Evolutionary conservation across 1,284 basidiomycete genomes (phyloP).

Genomic region (Cronartium ribicola): DNA sequence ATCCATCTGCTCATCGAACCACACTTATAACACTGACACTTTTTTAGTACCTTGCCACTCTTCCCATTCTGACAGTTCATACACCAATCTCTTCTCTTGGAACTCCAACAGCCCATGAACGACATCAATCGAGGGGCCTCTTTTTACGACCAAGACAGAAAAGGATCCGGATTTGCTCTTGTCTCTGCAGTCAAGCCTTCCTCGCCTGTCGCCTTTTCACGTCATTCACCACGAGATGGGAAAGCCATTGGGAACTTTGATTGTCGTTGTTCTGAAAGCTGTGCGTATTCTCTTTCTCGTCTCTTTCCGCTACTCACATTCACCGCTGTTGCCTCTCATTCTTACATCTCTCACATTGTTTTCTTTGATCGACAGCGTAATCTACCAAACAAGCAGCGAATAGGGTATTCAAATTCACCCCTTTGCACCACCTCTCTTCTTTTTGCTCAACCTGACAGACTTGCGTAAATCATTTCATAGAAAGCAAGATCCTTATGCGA

Average conservation of each 20-base stretch:
- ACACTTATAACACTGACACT: too few relatives aligned
- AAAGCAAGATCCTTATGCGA: slow-evolving; percentile 95
- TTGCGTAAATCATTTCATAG: slow-evolving; percentile 50
- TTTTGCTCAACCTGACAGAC: not conserved
- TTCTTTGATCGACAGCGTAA: slow-evolving; percentile 62
- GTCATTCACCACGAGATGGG: not conserved
- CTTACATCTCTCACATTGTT: not conserved
- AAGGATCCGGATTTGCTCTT: too few relatives aligned
- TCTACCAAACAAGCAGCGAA: slow-evolving; percentile 85
- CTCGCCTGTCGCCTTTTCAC: not conserved
- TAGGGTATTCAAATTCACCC: slow-evolving; percentile 55
- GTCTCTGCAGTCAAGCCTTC: not conserved
- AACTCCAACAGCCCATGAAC: not conserved
- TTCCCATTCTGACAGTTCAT: too few relatives aligned
- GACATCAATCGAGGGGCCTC: too few relatives aligned
- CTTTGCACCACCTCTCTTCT: not conserved
- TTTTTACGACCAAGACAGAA: too few relatives aligned
- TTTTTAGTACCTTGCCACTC: too few relatives aligned
- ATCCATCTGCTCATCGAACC: too few relatives aligned
- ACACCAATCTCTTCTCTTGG: not conserved
- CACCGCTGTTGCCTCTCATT: not conserved
- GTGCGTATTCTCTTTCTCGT: slow-evolving; percentile 58
- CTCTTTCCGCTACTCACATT: not conserved
- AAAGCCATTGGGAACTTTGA: slow-evolving; percentile 70
- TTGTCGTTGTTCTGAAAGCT: slow-evolving; percentile 90